Evolutionary conservation across 495 filamentous ascomycete species (phyloP), one percentile per base, ranked within the genome.

Genomic region (Penicillium soppii): DNA sequence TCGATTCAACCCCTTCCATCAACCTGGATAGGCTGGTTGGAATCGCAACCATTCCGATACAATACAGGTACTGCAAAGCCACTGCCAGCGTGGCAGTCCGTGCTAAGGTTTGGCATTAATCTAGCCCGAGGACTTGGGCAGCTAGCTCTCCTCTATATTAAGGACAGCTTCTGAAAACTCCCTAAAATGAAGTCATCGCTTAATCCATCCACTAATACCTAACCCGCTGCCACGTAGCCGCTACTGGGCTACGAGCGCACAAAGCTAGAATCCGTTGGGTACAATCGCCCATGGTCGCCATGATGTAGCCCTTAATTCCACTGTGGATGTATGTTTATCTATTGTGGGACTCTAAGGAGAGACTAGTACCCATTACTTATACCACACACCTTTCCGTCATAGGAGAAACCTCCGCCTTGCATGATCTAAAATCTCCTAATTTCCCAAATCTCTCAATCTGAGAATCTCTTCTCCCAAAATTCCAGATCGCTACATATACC

Each of bases 31-130:
- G n/a, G n/a, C n/a, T n/a, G n/a, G n/a, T n/a, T n/a, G n/a, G n/a
- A n/a, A n/a, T n/a, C n/a, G n/a, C 25, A 27, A 27, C 25, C 4
- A 27, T 4, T 9, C 5, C 25, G 5, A 27, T 27, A 27, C 25
- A 27, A 9, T 27, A 39, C 23, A 21, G 21, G 36, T 47, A 41
- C n/a, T n/a, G n/a, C 29, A 38, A 41, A 46, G 56, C 58, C 58
- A 61, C 58, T 58, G 59, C 55, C 59, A 62, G 36, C 41, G 41
- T 62, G 59, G 59, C 59, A 62, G 59, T 62, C 59, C 38, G 59
- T 56, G 59, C 55, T 58, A 36, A 47, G 33, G 44, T 48, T 44
- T 26, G 13, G 21, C 25, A 13, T 23, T 35, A 43, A 20, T 10
- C 20, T 43, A 23, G 30, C 19, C 43, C 44, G 10, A 29, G 22